phyloP scores from a whole-genome alignment of 2,329 filamentous ascomycete genomes.

The Lachnellula occidentalis region DNA sequence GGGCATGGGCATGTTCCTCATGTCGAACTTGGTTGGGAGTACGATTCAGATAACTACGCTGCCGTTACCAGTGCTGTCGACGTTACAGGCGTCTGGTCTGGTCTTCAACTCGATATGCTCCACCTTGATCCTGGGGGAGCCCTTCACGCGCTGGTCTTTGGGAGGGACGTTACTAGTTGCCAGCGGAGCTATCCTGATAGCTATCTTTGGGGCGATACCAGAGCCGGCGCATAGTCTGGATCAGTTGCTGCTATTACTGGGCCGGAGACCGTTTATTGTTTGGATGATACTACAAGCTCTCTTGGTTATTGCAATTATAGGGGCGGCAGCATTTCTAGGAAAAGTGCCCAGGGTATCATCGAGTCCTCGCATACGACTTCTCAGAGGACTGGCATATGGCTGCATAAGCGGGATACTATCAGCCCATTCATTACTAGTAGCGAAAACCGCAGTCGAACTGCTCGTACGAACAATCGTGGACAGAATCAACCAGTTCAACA shows the following conservation, averaged over 20 bases:
- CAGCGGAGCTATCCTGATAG: slow-evolving; percentile 82
- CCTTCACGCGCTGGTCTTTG: slow-evolving; percentile 90
- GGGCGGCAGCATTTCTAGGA: slow-evolving; percentile 53
- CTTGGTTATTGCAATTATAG: slow-evolving; percentile 63
- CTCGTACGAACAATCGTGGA: slow-evolving; percentile 82
- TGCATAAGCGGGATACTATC: slow-evolving; percentile 89
- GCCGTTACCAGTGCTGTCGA: slow-evolving; percentile 88
- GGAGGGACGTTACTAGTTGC: slow-evolving; percentile 86
- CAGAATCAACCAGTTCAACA: slow-evolving; percentile 85
- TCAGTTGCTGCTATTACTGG: slow-evolving; percentile 73
- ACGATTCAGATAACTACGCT: slow-evolving; percentile 96
- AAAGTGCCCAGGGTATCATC: slow-evolving; percentile 48
- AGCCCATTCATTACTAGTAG: slow-evolving; percentile 85
- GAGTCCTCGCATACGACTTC: slow-evolving; percentile 64
- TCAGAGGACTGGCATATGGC: slow-evolving; percentile 82
- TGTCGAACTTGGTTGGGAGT: slow-evolving; percentile 90
- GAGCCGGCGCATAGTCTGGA: slow-evolving; percentile 84
- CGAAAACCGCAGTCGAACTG: slow-evolving; percentile 94
- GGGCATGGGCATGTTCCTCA: slow-evolving; percentile 94
- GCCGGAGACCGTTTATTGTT: slow-evolving; percentile 67
- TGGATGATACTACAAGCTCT: slow-evolving; percentile 84
- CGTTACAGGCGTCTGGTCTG: slow-evolving; percentile 87
- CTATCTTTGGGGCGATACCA: slow-evolving; percentile 86
- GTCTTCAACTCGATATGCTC: slow-evolving; percentile 99
- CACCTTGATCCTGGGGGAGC: slow-evolving; percentile 84